These are phyloP conservation scores for thale cress (Arabidopsis thaliana) DNA, from an alignment of 345 rosid genomes.

Conservation along the genomic window DNA sequence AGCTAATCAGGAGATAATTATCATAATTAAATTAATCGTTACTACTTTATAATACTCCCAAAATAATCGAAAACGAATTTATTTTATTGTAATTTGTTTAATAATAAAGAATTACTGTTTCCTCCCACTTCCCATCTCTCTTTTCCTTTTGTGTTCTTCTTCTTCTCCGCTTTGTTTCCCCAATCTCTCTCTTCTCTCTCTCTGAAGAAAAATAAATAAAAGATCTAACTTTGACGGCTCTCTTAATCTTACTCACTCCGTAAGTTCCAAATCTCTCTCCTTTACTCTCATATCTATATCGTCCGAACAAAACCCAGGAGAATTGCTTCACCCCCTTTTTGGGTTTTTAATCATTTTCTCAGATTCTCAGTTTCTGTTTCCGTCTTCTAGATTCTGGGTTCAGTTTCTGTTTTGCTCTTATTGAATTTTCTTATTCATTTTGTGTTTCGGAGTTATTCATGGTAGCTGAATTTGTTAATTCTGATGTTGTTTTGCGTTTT, in stretches of 20 bases:
- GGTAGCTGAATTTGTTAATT: background rate
- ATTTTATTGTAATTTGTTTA: background rate
- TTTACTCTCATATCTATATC: background rate
- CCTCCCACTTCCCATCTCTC: constrained; percentile 25
- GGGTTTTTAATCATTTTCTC: background rate
- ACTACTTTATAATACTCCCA: background rate
- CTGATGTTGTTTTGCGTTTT: constrained; percentile 24
- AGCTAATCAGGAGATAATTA: constrained; percentile 44
- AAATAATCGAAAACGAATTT: constrained; percentile 24
- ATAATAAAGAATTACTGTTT: constrained; percentile 44
- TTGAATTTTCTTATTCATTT: constrained; percentile 11
- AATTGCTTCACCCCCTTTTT: constrained; percentile 31
- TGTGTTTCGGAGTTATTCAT: background rate
- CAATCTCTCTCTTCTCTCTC: constrained; percentile 27
- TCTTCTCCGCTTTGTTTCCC: constrained; percentile 23
- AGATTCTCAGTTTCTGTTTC: constrained; percentile 26
- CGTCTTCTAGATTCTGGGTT: background rate
- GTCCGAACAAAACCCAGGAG: constrained; percentile 20
- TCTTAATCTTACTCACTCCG: constrained; percentile 41
- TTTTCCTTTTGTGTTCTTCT: constrained; percentile 33
- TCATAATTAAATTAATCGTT: constrained; percentile 26
- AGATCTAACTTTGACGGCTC: constrained; percentile 39
- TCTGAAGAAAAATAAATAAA: constrained; percentile 8
- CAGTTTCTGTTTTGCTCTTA: background rate
- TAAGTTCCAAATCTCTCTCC: constrained; percentile 53